These are phyloP conservation scores for Magnolia kwangsiensis DNA, from an alignment of 164 flowering plant species.

Conservation along the genomic window DNA sequence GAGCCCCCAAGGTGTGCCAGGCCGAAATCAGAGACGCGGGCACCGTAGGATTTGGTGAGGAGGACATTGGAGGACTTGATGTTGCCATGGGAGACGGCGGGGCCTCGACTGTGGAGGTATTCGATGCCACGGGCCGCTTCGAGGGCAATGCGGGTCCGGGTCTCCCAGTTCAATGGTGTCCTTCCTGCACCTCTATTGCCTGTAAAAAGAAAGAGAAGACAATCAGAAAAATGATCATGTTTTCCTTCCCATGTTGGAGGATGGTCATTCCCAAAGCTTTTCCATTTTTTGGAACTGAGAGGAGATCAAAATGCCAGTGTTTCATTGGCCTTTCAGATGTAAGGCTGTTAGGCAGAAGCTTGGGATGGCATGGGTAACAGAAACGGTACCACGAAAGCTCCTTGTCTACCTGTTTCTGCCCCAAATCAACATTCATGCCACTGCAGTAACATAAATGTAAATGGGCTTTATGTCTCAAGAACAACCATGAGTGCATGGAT, in stretches of 20 bases:
- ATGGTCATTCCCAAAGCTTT: background rate
- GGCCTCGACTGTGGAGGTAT: constrained; percentile 61
- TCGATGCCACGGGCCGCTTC: constrained; percentile 77
- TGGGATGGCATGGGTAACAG: no score
- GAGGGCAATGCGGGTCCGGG: constrained; percentile 70
- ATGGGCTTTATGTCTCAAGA: no score
- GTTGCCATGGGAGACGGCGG: constrained; percentile 72
- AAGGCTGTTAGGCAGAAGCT: no score
- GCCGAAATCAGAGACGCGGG: constrained; percentile 81
- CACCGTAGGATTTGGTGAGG: constrained; percentile 57
- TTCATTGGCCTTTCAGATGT: no score
- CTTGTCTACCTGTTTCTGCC: no score
- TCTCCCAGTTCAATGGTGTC: constrained; percentile 86
- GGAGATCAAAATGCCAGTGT: background rate
- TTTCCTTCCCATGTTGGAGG: background rate
- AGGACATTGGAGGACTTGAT: constrained; percentile 88
- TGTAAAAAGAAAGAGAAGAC: constrained; percentile 17
- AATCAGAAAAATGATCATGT: background rate
- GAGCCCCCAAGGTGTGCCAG: constrained; percentile 63
- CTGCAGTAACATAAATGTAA: no score
- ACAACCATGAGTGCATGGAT: no score
- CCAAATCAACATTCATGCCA: no score
- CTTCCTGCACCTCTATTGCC: constrained; percentile 77
- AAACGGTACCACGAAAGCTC: no score
- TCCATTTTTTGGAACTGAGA: background rate